A percentile compares a stretch with the other conserved stretches of the same genome.
These are phyloP conservation scores for Orobanche coerulescens DNA, from an alignment of 257 asterid genomes.

Conservation along the genomic window DNA sequence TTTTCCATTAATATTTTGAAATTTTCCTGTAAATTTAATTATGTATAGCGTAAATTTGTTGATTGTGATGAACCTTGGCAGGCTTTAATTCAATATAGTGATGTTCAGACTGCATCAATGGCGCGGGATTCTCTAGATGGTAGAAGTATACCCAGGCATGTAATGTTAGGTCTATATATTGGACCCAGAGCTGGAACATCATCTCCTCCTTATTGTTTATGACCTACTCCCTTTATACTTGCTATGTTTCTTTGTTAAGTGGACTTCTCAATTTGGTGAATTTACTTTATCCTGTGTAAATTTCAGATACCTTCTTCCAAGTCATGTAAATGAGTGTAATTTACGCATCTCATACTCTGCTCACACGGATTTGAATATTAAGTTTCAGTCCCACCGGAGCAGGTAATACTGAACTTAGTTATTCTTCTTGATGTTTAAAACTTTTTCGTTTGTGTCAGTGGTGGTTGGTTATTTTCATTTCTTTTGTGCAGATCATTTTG, in stretches of 20 bases:
- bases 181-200: background rate
- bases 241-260: background rate
- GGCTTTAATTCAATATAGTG: conserved; percentile 77
- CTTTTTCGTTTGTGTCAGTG: conserved; percentile 16
- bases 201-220: background rate
- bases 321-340: conserved; percentile 52
- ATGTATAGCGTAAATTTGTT: background rate
- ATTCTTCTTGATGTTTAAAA: conserved; percentile 21
- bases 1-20: conserved; percentile 1
- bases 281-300: conserved; percentile 14
- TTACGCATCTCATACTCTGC: conserved; percentile 86
- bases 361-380: conserved; percentile 74
- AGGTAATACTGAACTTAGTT: conserved; percentile 35
- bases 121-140: conserved; percentile 82
- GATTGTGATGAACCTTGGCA: conserved; percentile 27
- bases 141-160: conserved; percentile 82
- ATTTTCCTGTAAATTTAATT: conserved; percentile 2
- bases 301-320: conserved; percentile 77
- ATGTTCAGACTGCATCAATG: conserved; percentile 60
- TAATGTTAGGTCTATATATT: conserved; percentile 15
- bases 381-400: conserved; percentile 88
- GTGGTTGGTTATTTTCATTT: conserved; percentile 12
- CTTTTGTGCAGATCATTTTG: conserved; percentile 12
- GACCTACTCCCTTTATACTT: conserved; percentile 9
- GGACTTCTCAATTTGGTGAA: conserved; percentile 18